These are phyloP conservation scores for Diplosphaera chodatii DNA, from an alignment of 139 green algal genomes.

Conservation along the genomic window DNA sequence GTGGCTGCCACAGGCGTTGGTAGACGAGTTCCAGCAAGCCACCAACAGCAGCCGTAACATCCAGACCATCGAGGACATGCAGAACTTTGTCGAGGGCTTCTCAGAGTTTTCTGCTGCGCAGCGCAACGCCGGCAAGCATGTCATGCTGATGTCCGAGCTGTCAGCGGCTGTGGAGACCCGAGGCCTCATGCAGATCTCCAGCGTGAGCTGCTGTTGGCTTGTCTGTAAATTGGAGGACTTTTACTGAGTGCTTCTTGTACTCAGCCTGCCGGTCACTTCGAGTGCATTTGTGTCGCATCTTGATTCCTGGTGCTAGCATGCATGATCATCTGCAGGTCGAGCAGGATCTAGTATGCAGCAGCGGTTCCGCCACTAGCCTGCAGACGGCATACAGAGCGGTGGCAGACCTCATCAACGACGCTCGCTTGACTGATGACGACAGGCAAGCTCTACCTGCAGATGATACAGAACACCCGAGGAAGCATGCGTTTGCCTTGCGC, in stretches of 20 bases:
- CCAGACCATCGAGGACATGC: slow-evolving; percentile 79
- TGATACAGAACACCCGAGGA: too few species aligned
- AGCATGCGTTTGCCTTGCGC: too few species aligned
- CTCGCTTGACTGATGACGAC: slow-evolving; percentile 36
- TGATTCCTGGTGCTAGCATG: too few species aligned
- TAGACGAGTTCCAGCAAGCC: slow-evolving; percentile 57
- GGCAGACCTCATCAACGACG: slow-evolving; percentile 9
- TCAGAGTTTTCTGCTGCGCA: slow-evolving; percentile 61
- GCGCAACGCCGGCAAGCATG: slow-evolving; percentile 80
- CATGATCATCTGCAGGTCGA: too few species aligned
- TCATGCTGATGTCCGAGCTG: slow-evolving; percentile 78
- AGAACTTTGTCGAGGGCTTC: slow-evolving; percentile 76
- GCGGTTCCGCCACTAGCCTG: slow-evolving; percentile 10
- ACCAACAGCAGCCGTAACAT: slow-evolving; percentile 33
- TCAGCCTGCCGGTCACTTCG: too few species aligned
- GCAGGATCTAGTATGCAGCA: slow-evolving; percentile 78
- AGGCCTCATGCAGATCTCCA: slow-evolving; percentile 64
- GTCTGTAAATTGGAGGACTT: too few species aligned
- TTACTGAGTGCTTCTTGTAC: too few species aligned
- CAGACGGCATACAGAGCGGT: slow-evolving; percentile 16
- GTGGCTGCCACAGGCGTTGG: slow-evolving; percentile 31
- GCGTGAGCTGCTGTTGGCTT: background rate
- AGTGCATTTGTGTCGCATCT: too few species aligned
- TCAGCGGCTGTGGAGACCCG: slow-evolving; percentile 45
- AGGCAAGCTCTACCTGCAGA: too few species aligned